Percentiles rank a stretch among this genome's conserved stretches.
phyloP scores from a whole-genome alignment of 2,329 filamentous ascomycete species.

The Talaromyces amestolkiae region DNA sequence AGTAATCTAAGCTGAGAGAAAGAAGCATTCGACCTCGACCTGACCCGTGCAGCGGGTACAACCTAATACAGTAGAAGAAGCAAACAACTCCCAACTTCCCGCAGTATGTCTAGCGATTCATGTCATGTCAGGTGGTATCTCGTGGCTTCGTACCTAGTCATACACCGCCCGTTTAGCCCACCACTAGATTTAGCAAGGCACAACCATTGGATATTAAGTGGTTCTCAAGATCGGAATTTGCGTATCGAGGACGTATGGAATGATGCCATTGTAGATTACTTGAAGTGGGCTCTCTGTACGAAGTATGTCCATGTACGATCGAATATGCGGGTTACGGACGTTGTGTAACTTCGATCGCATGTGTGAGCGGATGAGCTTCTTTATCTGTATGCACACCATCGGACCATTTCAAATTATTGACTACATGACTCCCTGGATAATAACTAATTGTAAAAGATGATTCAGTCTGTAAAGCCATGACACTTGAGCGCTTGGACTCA shows the following conservation, averaged over 20 bases:
- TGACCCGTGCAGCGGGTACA: neutral
- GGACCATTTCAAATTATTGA: neutral
- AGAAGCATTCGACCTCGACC: neutral
- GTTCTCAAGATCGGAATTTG: neutral
- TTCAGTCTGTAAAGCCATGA: neutral
- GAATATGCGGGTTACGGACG: slow-evolving; percentile 3
- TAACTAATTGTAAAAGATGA: neutral
- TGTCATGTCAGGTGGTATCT: neutral
- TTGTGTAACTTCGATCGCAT: slow-evolving; percentile 9
- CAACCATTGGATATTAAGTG: neutral
- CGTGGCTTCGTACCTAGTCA: neutral
- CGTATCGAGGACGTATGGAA: neutral
- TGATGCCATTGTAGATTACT: neutral
- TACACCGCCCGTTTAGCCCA: neutral
- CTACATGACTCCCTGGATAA: neutral
- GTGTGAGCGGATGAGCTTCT: neutral
- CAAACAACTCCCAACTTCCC: neutral
- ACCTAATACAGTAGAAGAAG: neutral
- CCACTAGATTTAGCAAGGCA: neutral
- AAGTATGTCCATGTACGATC: neutral
- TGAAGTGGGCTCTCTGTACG: neutral
- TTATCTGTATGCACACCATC: neutral
- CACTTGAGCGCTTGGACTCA: neutral
- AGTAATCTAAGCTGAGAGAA: neutral
- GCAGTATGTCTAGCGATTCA: neutral